Evolutionary conservation across 2,329 filamentous ascomycete genomes (phyloP).

Genomic region (Aspergillus thermomutatus): DNA sequence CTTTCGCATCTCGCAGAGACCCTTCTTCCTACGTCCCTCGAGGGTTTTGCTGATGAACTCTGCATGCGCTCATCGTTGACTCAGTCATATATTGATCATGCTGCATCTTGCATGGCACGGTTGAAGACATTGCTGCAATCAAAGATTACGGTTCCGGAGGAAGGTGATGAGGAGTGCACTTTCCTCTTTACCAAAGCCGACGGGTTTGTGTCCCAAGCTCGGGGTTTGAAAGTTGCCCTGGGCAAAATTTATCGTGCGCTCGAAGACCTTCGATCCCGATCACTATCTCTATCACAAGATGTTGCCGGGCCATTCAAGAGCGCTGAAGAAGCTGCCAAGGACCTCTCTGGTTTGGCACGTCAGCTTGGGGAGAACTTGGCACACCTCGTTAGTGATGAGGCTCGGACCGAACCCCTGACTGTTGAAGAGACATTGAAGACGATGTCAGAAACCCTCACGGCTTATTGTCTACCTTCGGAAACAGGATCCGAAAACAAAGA

Average conservation of each 20-base stretch:
- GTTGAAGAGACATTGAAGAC: slow-evolving; percentile 63
- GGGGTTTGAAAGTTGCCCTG: slow-evolving; percentile 78
- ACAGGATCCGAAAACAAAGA: slow-evolving; percentile 44
- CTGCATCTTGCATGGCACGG: slow-evolving; percentile 64
- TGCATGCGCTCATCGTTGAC: slow-evolving; percentile 73
- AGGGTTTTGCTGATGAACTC: slow-evolving; percentile 73
- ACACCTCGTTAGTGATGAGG: slow-evolving; percentile 66
- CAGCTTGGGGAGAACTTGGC: slow-evolving; percentile 66
- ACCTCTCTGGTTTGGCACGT: slow-evolving; percentile 64
- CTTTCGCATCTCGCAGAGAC: slow-evolving; percentile 83
- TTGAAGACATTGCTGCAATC: slow-evolving; percentile 65
- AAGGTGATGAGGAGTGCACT: slow-evolving; percentile 67
- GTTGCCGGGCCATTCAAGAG: slow-evolving; percentile 67
- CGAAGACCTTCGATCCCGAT: slow-evolving; percentile 72
- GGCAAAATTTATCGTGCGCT: slow-evolving; percentile 74
- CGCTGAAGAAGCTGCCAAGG: slow-evolving; percentile 62
- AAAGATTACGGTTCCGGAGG: slow-evolving; percentile 54
- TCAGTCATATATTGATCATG: slow-evolving; percentile 78
- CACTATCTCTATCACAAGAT: slow-evolving; percentile 67
- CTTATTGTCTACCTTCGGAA: slow-evolving; percentile 25
- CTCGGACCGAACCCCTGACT: slow-evolving; percentile 63
- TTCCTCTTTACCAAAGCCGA: slow-evolving; percentile 71
- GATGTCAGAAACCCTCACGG: slow-evolving; percentile 43
- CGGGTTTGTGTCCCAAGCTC: slow-evolving; percentile 67
- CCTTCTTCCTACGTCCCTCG: slow-evolving; percentile 66